A percentile compares a stretch with the other conserved stretches of the same genome.
phyloP scores from a whole-genome alignment of 257 asterid genomes.

The Solanum boliviense region DNA sequence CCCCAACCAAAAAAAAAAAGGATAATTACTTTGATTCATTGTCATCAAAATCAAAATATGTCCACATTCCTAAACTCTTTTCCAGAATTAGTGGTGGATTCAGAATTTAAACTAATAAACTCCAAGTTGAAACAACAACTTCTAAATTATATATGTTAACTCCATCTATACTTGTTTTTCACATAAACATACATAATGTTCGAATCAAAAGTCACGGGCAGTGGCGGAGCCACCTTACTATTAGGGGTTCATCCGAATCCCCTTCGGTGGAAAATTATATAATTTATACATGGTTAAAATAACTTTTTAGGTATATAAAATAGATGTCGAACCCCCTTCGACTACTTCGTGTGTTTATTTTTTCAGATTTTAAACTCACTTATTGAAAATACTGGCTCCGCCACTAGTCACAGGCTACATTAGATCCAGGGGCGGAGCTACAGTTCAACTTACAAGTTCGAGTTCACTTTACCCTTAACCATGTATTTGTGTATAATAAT shows the following conservation, averaged over 20 bases:
- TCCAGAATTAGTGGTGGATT: not conserved
- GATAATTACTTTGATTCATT: not conserved
- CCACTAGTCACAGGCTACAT: too few relatives aligned
- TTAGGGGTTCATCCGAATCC: too few relatives aligned
- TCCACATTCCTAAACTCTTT: not conserved
- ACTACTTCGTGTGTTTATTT: too few relatives aligned
- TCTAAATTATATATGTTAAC: not conserved
- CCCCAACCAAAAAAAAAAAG: too few relatives aligned
- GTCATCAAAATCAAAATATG: not conserved
- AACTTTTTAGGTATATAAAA: too few relatives aligned
- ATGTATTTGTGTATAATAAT: not conserved
- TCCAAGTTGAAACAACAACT: not conserved
- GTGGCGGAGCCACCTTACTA: too few relatives aligned
- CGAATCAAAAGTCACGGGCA: not conserved
- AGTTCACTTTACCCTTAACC: not conserved
- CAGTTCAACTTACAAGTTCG: not conserved
- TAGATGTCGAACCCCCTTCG: too few relatives aligned
- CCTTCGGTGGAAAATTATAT: too few relatives aligned
- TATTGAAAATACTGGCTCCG: too few relatives aligned
- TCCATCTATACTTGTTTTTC: not conserved
- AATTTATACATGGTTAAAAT: too few relatives aligned
- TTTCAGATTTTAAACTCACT: too few relatives aligned
- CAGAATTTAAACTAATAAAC: not conserved
- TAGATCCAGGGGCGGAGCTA: not conserved
- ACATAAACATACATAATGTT: not conserved